Base-by-base conservation (phyloP, 768 basidiomycete species). In the Lentinula sp. region DNA sequence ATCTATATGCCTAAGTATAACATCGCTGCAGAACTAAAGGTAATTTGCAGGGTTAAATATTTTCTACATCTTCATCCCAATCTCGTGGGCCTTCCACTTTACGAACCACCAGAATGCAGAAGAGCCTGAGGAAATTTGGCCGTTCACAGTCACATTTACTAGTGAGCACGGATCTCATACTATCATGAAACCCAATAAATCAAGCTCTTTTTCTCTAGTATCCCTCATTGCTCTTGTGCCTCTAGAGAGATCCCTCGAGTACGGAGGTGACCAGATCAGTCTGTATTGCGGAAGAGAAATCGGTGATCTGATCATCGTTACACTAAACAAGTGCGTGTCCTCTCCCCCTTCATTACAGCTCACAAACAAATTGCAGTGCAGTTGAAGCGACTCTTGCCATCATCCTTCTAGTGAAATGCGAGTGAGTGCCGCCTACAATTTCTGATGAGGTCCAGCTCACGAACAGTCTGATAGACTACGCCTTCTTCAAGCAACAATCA, bases 301-400 rank as follows among this genome's bases (percentile, higher is more conserved):
- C 5, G 89, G 89, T 8, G 88, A 90, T 66, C 69, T 91, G 15
- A 69, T 89, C 16, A 72, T 81, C 10, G 76, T 88, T 36, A 84
- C 86, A 0, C 68, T 88, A 39, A 85, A 86, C 72, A 90, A 90
- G 86, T 86, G 57, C 45, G 79, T 61, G 23, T 8, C n/a, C 15
- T 23, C 33, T 54, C 10, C 6, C 1, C 15, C 0, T 54, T 13
- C 12, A 20, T 5, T 20, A 20, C 35, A 16, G n/a, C 13, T 39
- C 4, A 18, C 36, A n/a, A 13, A 36, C 20, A 0, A n/a, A 4
- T 23, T 28, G 4, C 59, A 90, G 87, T 66, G 74, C 82, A 6
- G 86, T 90, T 1, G 89, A 91, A 71, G 88, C 82, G 0, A 85
- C 86, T 0, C 73, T 91, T 3, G 86, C 86, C 0, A 85, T 90